Evolutionary conservation across 495 filamentous ascomycete genomes (phyloP), one percentile per base, ranked within the genome.

Genomic region (Entonaema liquescens): DNA sequence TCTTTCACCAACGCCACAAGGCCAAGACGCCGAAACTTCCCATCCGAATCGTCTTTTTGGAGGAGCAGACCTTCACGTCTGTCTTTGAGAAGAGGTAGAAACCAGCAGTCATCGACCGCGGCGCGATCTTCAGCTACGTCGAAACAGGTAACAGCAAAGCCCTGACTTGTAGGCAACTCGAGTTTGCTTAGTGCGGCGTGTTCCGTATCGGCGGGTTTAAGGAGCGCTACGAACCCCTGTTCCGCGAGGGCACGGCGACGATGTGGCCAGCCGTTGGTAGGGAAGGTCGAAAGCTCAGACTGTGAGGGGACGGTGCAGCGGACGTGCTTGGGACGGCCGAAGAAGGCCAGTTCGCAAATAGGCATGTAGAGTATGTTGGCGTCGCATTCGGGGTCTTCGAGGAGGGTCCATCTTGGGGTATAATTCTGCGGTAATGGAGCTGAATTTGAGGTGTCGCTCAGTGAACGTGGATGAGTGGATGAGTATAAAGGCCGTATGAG

Each of bases 1-100:
- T 68, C 60, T 25, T 47, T 68, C 0, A 60, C 44, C 28, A 40
- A 21, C 3, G 9, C 12, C 11, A 59, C 65, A 28, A 58, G 9
- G 1, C 70, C 70, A 1, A 72, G 53, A n/a, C 69, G 69, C 12
- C 70, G 65, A 25, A 68, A 72, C 38, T 68, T 72, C 3, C 65
- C 60, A n/a, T 72, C 65, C 2, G 55, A 49, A 13, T 31, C 17
- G 12, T 62, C 57, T 17, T 42, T 72, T 12, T 42, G 21, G 8
- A 72, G 40, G 5, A 72, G 15, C 25, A 72, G 13, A 5, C 70
- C 65, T 5, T 53, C 57, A 21, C 49, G 35, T n/a, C 13, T 53
- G 2, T 52, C 49, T 26, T 56, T 65, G 7, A 72, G 17, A 2
- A 68, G 1, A 1, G 65, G 70, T 6, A 72, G 7, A 26, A 68